Base-by-base conservation (phyloP, 1,139 yeast genomes). In the Nadsonia commutata region DNA sequence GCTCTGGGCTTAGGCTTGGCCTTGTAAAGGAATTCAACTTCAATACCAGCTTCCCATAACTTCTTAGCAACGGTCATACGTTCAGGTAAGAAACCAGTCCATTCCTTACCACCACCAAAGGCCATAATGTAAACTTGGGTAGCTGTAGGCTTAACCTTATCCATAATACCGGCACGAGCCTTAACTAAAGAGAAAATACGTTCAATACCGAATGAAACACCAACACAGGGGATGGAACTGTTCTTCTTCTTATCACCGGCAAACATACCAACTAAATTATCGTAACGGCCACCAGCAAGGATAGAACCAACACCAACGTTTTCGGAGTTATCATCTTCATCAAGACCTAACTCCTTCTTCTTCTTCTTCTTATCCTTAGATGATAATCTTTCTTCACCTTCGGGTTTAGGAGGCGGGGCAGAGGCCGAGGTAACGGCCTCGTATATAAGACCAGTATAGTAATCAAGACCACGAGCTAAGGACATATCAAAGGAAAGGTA, bases 211-310 rank as follows among this genome's bases (percentile, higher is more conserved):
- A 90, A 90, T 3, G 97, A 88, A 45, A 88, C 70, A 63, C 98
- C 98, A 42, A 90, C 94, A 70, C 98, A 90, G 20, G 98, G 98
- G 56, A 90, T 86, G 21, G 90, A 80, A 20, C 70, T 71, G 40
- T 74, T 70, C 61, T 78, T 77, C 65, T 86, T 85, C 52, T 90
- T 90, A 57, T 77, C 79, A 20, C 60, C 57, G 49, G 95, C 80
- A 63, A 90, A 90, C 97, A 90, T 90, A 52, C 95, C 95, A 31
- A 90, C 97, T 50, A 90, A 73, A 55, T 82, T 80, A 62, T 90
- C 98, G 64, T 90, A 90, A 64, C 98, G 83, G 52, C 98, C 98
- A 66, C 98, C 98, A 39, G 95, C 98, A 45, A 95, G 95, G 55
- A 90, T 85, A 7, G 97, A 88, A 22, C 98, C 98, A 43, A 90